Conservation (phyloP, 192 early-diverging fungal species). For the Piromyces finnis region DNA sequence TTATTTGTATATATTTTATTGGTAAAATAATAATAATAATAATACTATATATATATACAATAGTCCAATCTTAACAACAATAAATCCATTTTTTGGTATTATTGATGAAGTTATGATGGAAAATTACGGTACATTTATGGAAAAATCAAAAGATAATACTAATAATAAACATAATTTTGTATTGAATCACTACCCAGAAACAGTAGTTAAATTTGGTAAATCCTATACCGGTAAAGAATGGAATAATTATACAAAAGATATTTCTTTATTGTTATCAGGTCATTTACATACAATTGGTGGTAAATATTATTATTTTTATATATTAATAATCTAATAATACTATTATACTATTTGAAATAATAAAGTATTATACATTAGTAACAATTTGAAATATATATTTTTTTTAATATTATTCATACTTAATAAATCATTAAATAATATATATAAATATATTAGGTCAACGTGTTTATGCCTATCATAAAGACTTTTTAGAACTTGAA, state of each 20-base stretch:
- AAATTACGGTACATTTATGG: not conserved
- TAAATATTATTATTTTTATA: constrained; percentile 24
- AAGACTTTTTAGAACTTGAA: constrained; percentile 65
- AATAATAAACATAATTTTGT: not conserved
- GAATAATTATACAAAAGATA: constrained; percentile 24
- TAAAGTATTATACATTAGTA: too few species aligned
- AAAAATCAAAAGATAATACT: not conserved
- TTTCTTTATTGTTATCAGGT: constrained; percentile 69
- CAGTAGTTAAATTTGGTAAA: not conserved
- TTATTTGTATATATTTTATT: too few species aligned
- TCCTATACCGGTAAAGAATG: not conserved
- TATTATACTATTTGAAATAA: not conserved
- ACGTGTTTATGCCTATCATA: constrained; percentile 43
- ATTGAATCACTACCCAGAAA: not conserved
- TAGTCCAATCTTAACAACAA: not conserved
- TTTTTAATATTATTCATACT: too few species aligned
- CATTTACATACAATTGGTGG: constrained; percentile 62
- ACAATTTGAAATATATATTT: too few species aligned
- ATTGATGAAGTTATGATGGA: not conserved
- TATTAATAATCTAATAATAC: constrained; percentile 7
- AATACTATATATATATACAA: too few species aligned
- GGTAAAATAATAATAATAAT: too few species aligned
- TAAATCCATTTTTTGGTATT: not conserved
- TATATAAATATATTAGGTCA: constrained; percentile 10
- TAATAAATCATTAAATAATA: too few species aligned